Evolutionary conservation across 1,284 basidiomycete species (phyloP), one percentile per base, ranked within the genome.

Genomic region (Cystobasidium sp.): DNA sequence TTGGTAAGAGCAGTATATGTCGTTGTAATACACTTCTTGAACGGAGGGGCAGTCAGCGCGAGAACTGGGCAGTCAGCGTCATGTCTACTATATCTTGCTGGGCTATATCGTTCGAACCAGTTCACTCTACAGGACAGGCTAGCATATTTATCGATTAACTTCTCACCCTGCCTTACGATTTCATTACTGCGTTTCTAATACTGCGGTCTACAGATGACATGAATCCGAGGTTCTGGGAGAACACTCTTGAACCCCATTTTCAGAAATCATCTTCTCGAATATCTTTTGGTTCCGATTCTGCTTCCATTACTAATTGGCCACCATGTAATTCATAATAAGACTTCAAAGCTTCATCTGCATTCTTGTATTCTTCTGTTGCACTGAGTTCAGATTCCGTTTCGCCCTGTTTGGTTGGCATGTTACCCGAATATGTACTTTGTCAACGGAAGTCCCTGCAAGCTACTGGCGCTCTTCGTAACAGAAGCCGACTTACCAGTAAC

Each of bases 401-500:
- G 43, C 70, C 70, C 62, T 51, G 22, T 49, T 56, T 31, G 31
- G 31, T 31, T 31, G 31, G 31, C 31, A 31, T 31, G 31, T 31
- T 56, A 24, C 24, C 6, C 9, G 55, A 24, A 49, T 49, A n/a
- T 47, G 46, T 12, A 56, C 12, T 16, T 22, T 16, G 22, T 37
- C 53, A 12, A 37, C 12, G n/a, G 53, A 18, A 12, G 5, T 16
- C 22, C 12, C 14, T 37, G 16, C 2, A 9, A 61, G 10, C 10
- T n/a, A 37, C 16, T 16, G 31, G 16, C 14, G 4, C 9, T 3
- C 1, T 61, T 41, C 16, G 39, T 16, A 1, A 43, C 10, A 14
- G n/a, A 22, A 41, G 6, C 14, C 12, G 20, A 88, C 91, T 78
- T 81, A 93, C 91, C 73, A 92, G 84, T 55, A 92, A 82, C 77